These are phyloP conservation scores for Mytilinidion resinicola DNA, from an alignment of 495 filamentous ascomycete species.

Conservation along the genomic window DNA sequence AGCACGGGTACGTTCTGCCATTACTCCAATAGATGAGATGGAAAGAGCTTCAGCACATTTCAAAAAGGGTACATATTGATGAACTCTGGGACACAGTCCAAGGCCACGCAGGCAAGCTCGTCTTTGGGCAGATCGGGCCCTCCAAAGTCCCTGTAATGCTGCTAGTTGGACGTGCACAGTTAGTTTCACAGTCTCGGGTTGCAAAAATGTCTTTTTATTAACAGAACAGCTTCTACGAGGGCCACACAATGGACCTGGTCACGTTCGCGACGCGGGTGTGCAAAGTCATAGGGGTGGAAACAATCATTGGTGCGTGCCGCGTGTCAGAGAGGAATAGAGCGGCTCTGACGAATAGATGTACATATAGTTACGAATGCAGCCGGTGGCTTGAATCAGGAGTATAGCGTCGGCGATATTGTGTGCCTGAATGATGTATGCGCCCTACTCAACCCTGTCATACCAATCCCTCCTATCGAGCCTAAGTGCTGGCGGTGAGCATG, in stretches of 20 bases:
- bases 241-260: slow-evolving; percentile 59
- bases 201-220: slow-evolving; percentile 1
- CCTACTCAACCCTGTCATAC: not conserved
- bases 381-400: slow-evolving; percentile 63
- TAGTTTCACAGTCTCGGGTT: slow-evolving; percentile 31
- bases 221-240: slow-evolving; percentile 64
- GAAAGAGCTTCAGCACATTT: not conserved
- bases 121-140: slow-evolving; percentile 58
- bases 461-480: not conserved
- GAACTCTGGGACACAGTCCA: slow-evolving; percentile 40
- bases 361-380: slow-evolving; percentile 66
- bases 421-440: slow-evolving; percentile 59
- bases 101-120: slow-evolving; percentile 69
- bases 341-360: slow-evolving; percentile 1
- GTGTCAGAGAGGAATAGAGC: not conserved
- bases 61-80: not conserved
- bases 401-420: slow-evolving; percentile 66
- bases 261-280: slow-evolving; percentile 68
- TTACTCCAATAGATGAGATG: not conserved
- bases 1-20: slow-evolving; percentile 50
- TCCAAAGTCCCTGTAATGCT: slow-evolving; percentile 55
- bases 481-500: not conserved
- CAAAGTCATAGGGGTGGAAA: slow-evolving; percentile 59
- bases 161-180: slow-evolving; percentile 72
- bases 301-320: slow-evolving; percentile 48